A percentile compares a stretch with the other conserved stretches of the same genome.
Conservation (phyloP, 2,329 filamentous ascomycete species). For the Aureobasidium sp. region DNA sequence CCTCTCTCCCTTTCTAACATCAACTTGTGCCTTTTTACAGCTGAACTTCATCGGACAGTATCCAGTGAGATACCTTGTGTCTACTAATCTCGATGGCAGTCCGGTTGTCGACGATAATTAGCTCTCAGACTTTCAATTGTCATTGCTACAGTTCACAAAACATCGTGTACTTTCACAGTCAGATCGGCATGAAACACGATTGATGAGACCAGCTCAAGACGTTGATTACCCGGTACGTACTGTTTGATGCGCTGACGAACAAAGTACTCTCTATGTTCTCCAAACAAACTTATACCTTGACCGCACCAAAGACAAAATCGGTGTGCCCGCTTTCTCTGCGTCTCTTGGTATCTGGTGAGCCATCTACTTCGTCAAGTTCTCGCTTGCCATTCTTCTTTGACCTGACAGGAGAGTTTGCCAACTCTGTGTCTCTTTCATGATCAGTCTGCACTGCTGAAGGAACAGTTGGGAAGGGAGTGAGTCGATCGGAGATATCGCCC, state of each 20-base stretch:
- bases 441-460: conserved; percentile 1
- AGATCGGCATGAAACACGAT: too few relatives aligned
- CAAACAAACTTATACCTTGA: conserved; percentile 5
- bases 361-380: neutral
- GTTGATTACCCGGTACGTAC: too few relatives aligned
- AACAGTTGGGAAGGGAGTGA: conserved; percentile 67
- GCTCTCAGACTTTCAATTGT: too few relatives aligned
- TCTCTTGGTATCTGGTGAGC: conserved; percentile 2
- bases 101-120: too few relatives aligned
- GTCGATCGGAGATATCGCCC: conserved; percentile 74
- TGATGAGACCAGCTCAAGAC: too few relatives aligned
- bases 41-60: neutral
- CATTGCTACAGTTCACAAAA: neutral
- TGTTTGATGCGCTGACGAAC: too few relatives aligned
- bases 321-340: neutral
- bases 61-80: too few relatives aligned
- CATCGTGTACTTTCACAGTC: too few relatives aligned
- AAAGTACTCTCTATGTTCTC: too few relatives aligned
- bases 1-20: too few relatives aligned
- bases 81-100: too few relatives aligned
- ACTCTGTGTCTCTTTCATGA: neutral
- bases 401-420: neutral
- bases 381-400: conserved; percentile 6
- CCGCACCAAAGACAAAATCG: conserved; percentile 2
- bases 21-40: neutral